Percentiles rank a stretch among this genome's conserved stretches.
Conservation (phyloP, 2,329 filamentous ascomycete species). For the Fusarium udum region DNA sequence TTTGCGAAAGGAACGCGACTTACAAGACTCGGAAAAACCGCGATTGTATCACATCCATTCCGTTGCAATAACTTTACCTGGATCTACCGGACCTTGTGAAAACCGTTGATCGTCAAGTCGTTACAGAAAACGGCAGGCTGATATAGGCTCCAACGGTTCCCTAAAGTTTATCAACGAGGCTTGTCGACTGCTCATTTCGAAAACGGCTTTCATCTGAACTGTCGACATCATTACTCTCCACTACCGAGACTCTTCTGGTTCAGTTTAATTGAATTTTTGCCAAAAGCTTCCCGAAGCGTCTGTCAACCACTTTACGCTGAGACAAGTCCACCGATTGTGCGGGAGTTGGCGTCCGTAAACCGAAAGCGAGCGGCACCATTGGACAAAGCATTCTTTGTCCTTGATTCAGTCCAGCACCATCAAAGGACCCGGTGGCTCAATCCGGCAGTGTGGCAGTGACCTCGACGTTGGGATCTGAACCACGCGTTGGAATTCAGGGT, state of each 20-base stretch:
- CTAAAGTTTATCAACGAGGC: constrained; percentile 18
- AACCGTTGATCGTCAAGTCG: constrained; percentile 20
- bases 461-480: constrained; percentile 26
- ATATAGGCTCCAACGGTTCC: constrained; percentile 29
- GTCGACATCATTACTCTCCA: background rate
- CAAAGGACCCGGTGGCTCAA: constrained; percentile 30
- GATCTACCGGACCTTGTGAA: constrained; percentile 10
- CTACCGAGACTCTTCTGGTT: constrained; percentile 11
- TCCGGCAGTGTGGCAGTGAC: constrained; percentile 38
- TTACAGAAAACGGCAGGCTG: constrained; percentile 11
- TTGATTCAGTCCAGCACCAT: constrained; percentile 15
- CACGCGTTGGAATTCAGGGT: constrained; percentile 43
- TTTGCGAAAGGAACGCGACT: constrained; percentile 15
- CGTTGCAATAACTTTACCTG: constrained; percentile 5
- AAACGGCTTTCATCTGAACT: constrained; percentile 5
- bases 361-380: constrained; percentile 33
- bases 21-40: constrained; percentile 12
- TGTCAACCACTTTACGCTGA: constrained; percentile 37
- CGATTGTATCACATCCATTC: constrained; percentile 15
- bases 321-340: constrained; percentile 31
- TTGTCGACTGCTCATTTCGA: constrained; percentile 7
- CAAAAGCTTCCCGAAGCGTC: constrained; percentile 20
- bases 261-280: constrained; percentile 19
- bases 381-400: constrained; percentile 36
- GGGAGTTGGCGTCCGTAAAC: constrained; percentile 20